Evolutionary conservation across 148 eudicot species (phyloP).

Genomic region (Persicaria maculosa): DNA sequence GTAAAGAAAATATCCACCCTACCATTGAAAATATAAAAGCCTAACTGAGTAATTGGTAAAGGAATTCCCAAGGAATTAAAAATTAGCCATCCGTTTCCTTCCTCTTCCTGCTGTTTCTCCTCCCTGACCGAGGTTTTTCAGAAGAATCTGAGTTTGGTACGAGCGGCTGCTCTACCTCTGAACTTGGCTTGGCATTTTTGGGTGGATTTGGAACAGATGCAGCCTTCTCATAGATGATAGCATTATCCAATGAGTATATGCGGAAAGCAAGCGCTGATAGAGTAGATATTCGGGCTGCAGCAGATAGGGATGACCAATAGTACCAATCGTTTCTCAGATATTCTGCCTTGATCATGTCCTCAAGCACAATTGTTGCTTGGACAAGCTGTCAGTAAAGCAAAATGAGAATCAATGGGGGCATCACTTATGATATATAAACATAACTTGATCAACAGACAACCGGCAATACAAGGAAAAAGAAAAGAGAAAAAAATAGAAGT

Average conservation of each 20-base stretch:
- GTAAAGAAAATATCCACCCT: conserved; percentile 1
- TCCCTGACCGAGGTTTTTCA: conserved; percentile 29
- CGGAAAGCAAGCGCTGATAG: conserved; percentile 62
- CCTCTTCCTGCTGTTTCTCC: conserved; percentile 38
- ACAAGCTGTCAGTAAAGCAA: conserved; percentile 41
- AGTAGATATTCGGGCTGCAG: conserved; percentile 58
- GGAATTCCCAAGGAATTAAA: not conserved
- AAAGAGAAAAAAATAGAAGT: not conserved
- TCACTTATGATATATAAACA: not conserved
- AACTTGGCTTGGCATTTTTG: conserved; percentile 15
- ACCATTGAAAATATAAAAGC: conserved; percentile 2
- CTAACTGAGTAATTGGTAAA: not conserved
- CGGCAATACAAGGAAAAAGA: not conserved
- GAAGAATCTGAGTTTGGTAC: conserved; percentile 26
- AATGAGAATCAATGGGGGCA: not conserved
- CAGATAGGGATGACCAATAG: conserved; percentile 78
- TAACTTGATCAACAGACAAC: not conserved
- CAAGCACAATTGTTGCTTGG: conserved; percentile 54
- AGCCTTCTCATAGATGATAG: conserved; percentile 42
- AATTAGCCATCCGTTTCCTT: conserved; percentile 27
- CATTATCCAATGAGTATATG: conserved; percentile 55
- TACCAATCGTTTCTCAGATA: conserved; percentile 57
- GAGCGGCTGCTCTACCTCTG: conserved; percentile 26
- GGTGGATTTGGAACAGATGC: conserved; percentile 16
- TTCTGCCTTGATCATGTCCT: conserved; percentile 63